Evolutionary conservation across 768 basidiomycete species (phyloP), one percentile per base, ranked within the genome.

Genomic region (Postia placenta): DNA sequence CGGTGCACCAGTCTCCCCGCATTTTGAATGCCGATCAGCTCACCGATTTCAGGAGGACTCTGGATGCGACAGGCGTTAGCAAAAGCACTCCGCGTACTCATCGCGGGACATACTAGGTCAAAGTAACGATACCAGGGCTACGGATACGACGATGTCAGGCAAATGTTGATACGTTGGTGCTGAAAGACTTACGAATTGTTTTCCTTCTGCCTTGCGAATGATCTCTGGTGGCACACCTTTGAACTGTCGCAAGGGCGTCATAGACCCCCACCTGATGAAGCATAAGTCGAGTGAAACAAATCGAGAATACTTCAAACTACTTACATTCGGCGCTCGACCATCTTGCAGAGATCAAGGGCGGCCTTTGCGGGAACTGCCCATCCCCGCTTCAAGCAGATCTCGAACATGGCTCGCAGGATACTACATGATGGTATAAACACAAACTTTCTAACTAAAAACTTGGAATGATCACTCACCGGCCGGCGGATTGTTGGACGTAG

Each of bases 121-220:
- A 95, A 98, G 71, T 97, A 98, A 22, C 94, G 85, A 62, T 96
- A 89, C 92, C 93, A 96, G 0, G 93, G 92, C 85, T 86, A 58
- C 6, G 26, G 20, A 23, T 45, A 45, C 42, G n/a, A n/a, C n/a
- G n/a, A 36, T 23, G 42, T 40, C 15, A 35, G 23, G n/a, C 17
- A 20, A 11, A 11, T 14, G 9, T n/a, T 11, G 5, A 17, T 3
- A 27, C 42, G 11, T 28, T 17, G 11, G 43, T 1, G 28, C 50
- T 11, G 37, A 36, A 44, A 30, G 15, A 75, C 83, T 61, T 60
- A 90, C 87, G 74, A 98, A 98, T 76, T 98, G 95, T 65, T 98
- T 98, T 14, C 90, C 86, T 66, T 98, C 95, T 0, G 94, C 93
- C 61, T 94, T 92, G 23, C 88, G 72, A 42, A 94, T 72, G 27